phyloP scores from a whole-genome alignment of 352 stramenopile genomes.

The Phytophthora colocasiae region DNA sequence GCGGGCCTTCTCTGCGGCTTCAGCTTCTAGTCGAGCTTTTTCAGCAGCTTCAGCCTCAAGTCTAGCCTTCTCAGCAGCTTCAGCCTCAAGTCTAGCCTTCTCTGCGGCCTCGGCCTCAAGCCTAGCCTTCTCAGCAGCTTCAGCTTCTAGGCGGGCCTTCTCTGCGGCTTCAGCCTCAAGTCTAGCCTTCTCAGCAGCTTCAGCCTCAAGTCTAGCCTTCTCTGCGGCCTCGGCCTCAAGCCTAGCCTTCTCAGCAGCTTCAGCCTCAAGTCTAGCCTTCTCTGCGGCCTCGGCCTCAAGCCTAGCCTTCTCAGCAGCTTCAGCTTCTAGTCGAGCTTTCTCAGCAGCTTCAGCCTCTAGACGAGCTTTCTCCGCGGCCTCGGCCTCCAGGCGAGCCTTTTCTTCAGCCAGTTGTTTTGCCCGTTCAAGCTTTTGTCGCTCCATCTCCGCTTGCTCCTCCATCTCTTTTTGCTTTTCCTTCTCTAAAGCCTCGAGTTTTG shows the following conservation, averaged over 20 bases:
- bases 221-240: not conserved
- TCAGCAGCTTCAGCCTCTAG: not conserved
- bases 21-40: not conserved
- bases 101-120: too few species aligned
- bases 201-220: not conserved
- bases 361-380: not conserved
- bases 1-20: not conserved
- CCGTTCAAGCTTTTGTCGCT: slow-evolving; percentile 31
- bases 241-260: not conserved
- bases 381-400: slow-evolving; percentile 4
- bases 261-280: not conserved
- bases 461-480: slow-evolving; percentile 48
- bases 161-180: not conserved
- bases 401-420: slow-evolving; percentile 20
- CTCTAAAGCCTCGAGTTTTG: slow-evolving; percentile 50
- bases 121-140: not conserved
- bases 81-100: not conserved
- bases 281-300: not conserved
- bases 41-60: not conserved
- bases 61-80: not conserved
- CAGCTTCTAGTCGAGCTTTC: not conserved
- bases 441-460: slow-evolving; percentile 34
- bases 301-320: not conserved
- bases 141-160: too few species aligned
- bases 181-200: not conserved